These are phyloP conservation scores for Tephrocybe sp. DNA, from an alignment of 768 basidiomycete genomes.

Conservation along the genomic window DNA sequence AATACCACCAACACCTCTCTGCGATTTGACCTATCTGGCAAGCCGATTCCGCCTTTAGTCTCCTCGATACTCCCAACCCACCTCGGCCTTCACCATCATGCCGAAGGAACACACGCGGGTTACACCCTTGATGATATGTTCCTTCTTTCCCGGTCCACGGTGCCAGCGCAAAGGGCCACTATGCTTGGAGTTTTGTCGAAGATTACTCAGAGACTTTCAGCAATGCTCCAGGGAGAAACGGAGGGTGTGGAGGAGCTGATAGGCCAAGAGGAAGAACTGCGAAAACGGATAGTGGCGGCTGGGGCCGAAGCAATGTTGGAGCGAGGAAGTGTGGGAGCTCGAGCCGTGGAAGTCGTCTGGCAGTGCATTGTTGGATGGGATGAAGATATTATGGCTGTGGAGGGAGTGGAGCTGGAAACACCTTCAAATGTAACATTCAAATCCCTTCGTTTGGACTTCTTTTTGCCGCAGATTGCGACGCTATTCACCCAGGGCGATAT, in stretches of 20 bases:
- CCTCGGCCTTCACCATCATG: conserved; percentile 90
- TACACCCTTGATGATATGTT: conserved; percentile 90
- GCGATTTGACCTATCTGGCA: conserved; percentile 80
- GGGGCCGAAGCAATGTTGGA: conserved; percentile 68
- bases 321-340: conserved; percentile 63
- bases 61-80: conserved; percentile 72
- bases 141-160: conserved; percentile 74
- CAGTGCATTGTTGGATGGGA: conserved; percentile 73
- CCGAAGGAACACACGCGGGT: conserved; percentile 75
- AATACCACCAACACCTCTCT: too few relatives aligned
- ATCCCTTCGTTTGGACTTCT: conserved; percentile 34
- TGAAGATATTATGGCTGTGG: conserved; percentile 30
- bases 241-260: conserved; percentile 34
- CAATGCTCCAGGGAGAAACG: conserved; percentile 33
- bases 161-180: conserved; percentile 78
- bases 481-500: conserved; percentile 40
- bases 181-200: conserved; percentile 76
- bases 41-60: conserved; percentile 55
- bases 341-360: conserved; percentile 75
- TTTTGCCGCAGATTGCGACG: conserved; percentile 51
- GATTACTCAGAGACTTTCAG: conserved; percentile 43
- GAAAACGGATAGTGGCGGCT: conserved; percentile 65
- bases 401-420: conserved; percentile 49
- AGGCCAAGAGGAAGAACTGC: conserved; percentile 45
- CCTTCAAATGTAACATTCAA: conserved; percentile 28